Evolutionary conservation across 2,329 filamentous ascomycete species (phyloP).

Genomic region (Lachnellula arida): DNA sequence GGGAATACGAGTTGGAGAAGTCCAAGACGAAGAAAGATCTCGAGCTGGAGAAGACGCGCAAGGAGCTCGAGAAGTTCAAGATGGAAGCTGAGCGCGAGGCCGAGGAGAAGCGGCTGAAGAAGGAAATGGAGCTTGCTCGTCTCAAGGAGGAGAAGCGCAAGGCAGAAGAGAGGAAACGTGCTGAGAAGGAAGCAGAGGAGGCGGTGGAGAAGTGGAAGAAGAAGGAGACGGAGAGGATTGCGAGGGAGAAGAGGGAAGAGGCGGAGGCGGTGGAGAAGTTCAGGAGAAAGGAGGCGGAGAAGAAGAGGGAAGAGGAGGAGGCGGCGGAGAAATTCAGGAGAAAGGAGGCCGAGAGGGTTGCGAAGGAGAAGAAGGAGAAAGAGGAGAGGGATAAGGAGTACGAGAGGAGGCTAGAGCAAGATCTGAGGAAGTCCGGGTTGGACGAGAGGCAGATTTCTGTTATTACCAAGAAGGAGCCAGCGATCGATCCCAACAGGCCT

Average conservation of each 20-base stretch:
- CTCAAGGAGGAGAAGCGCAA: conserved; percentile 42
- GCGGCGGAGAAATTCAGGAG: conserved; percentile 47
- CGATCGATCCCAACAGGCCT: conserved; percentile 39
- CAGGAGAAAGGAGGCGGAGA: conserved; percentile 34
- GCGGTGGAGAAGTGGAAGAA: conserved; percentile 47
- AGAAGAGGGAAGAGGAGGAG: conserved; percentile 42
- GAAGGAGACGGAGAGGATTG: conserved; percentile 37
- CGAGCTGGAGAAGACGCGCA: conserved; percentile 36
- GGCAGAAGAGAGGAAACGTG: conserved; percentile 37
- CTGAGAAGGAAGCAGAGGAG: conserved; percentile 43
- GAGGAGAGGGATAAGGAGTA: conserved; percentile 32
- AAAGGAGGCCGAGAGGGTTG: conserved; percentile 32
- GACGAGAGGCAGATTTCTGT: conserved; percentile 55
- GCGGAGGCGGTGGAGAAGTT: conserved; percentile 50
- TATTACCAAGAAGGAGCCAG: conserved; percentile 53
- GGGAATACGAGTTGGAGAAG: conserved; percentile 5
- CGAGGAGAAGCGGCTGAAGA: conserved; percentile 41
- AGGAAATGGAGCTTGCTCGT: conserved; percentile 37
- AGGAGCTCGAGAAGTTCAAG: conserved; percentile 44
- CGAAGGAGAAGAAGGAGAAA: conserved; percentile 35
- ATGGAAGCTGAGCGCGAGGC: conserved; percentile 25
- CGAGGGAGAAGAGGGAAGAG: conserved; percentile 44
- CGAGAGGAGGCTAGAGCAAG: conserved; percentile 50
- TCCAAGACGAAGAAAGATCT: not conserved
- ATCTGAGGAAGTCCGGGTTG: conserved; percentile 54